Evolutionary conservation across 352 stramenopile genomes (phyloP), one percentile per base, ranked within the genome.

Genomic region (Saprolegnia parasitica): DNA sequence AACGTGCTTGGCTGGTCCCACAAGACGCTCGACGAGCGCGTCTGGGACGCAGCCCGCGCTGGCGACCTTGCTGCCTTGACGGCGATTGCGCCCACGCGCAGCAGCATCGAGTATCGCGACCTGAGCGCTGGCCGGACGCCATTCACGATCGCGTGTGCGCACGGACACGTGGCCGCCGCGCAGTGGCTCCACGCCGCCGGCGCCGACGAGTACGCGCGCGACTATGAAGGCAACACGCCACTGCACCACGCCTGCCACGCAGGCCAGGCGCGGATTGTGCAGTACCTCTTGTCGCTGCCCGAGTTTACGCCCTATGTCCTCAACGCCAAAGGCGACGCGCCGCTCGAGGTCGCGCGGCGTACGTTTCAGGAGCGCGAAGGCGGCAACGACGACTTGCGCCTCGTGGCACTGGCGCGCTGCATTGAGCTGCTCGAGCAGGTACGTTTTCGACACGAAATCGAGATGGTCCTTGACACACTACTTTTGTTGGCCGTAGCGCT

Each of bases 391-490:
- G 35, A 55, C 26, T 8, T 26, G 20, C 23, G 23, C 24, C 39
- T 56, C 0, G 13, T 54, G 13, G 52, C 29, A 4, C 74, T 75
- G 58, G 68, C 77, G 26, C n/a, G 64, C 3, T 76, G 74, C 46
- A 80, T 80, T 54, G 68, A 68, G 52, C 66, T 76, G n/a, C 66
- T 77, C 11, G 80, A 89, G 62, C 79, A 83, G 73, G 79, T 85
- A 20, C 21, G 20, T 16, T 52, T 9, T 26, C n/a, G 6, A 20
- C 20, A 63, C 32, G 32, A 2, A 23, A 49, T 72, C 35, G 23
- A 37, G 21, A 64, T 56, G 26, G 18, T 57, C 26, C 56, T 9
- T 58, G 11, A n/a, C n/a, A n/a, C n/a, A n/a, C n/a, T n/a, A n/a
- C n/a, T n/a, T n/a, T n/a, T n/a, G n/a, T n/a, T n/a, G n/a, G n/a